Evolutionary conservation across 1,284 basidiomycete species (phyloP), one percentile per base, ranked within the genome.

Genomic region (Tilletia horrida): DNA sequence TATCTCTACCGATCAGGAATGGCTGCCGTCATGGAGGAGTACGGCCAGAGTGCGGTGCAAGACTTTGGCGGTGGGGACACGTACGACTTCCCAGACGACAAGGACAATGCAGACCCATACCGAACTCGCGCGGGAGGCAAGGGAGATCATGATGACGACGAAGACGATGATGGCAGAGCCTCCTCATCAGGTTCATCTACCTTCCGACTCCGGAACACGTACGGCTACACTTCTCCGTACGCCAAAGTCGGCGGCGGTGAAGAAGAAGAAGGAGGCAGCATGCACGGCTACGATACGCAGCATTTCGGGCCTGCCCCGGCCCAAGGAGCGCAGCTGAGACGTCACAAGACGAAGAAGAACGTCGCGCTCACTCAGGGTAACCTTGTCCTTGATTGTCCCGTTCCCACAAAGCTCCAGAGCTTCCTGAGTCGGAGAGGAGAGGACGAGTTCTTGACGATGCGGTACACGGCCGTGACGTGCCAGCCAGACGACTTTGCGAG

Each of bases 401-500:
- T 83, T 2, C 81, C 83, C 7, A 77, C 74, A 52, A 78, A 79
- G 47, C 69, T 83, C 23, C 72, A 79, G 65, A 74, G 86, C 88
- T 78, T 95, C 66, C 84, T 97, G 23, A 92, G 92, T 0, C 85
- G 91, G 66, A 86, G 88, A 67, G 90, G 90, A 43, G 88, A 90
- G 65, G 86, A 88, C 43, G 95, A 97, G 84, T 93, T 92, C 83
- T 89, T 86, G 77, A 88, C 88, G 76, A 91, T 91, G 66, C 86
- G 73, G 13, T 79, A 81, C 59, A 78, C 78, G 0, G 81, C 80
- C 18, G 76, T 79, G 18, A 79, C 79, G 7, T 76, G 77, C 64
- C 74, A 76, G 35, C 93, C 96, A 0, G 92, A 99, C 79, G 90
- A 93, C 47, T 97, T 97, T 79, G 88, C 91, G 77, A 86, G 85